phyloP scores from a whole-genome alignment of 2,329 filamentous ascomycete genomes.

The Colletotrichum sp. region DNA sequence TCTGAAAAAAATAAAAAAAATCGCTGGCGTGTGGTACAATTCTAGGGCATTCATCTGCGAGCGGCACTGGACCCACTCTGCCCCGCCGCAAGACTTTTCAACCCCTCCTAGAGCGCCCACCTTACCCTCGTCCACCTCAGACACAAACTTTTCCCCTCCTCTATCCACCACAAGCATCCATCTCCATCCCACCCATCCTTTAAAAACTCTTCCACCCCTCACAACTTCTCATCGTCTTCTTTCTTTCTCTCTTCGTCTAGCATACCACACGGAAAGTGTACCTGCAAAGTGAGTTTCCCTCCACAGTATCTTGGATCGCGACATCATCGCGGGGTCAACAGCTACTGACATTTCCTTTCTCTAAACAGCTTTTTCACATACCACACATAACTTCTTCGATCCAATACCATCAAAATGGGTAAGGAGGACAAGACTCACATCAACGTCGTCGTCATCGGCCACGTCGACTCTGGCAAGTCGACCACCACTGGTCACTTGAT shows the following conservation, averaged over 20 bases:
- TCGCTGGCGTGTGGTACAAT: slow-evolving; percentile 1
- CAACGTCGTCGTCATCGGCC: slow-evolving; percentile 98
- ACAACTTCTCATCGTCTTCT: neutral
- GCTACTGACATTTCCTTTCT: neutral
- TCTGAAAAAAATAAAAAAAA: neutral
- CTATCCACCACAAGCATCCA: neutral
- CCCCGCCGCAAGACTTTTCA: slow-evolving; percentile 6
- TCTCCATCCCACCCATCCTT: neutral
- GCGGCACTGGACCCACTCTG: neutral
- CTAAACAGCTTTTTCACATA: slow-evolving; percentile 3
- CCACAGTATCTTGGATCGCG: neutral
- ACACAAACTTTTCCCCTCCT: neutral
- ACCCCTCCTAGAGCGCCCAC: neutral
- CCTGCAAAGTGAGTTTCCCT: neutral
- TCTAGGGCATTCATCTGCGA: slow-evolving; percentile 9
- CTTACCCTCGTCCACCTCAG: neutral
- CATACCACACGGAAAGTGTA: neutral
- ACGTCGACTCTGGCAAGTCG: slow-evolving; percentile 99
- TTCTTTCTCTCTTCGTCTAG: neutral
- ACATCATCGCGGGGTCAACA: neutral
- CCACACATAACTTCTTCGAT: neutral
- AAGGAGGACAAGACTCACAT: slow-evolving; percentile 96
- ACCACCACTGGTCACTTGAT: slow-evolving; percentile 94
- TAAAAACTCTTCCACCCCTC: neutral
- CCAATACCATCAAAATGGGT: slow-evolving; percentile 45